Conservation (phyloP, 306 rosid genomes). For the Adenanthera pavonina region DNA sequence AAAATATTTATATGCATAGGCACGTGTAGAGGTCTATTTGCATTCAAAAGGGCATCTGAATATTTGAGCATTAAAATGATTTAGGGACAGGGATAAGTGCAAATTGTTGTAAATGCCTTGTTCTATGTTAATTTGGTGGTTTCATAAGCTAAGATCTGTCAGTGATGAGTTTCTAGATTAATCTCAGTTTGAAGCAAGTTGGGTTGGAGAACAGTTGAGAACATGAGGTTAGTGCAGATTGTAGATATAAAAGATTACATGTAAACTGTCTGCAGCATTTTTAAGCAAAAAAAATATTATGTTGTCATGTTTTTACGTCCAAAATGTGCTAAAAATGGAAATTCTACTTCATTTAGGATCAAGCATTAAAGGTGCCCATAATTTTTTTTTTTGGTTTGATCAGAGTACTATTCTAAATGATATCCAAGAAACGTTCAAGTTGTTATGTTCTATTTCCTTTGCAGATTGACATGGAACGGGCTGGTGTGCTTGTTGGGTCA, state of each 20-base stretch:
- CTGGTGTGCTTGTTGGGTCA: slow-evolving; percentile 76
- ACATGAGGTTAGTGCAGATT: neutral
- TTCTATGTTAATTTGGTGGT: neutral
- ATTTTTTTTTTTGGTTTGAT: neutral
- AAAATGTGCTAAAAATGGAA: neutral
- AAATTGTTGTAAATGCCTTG: neutral
- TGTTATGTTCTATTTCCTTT: neutral
- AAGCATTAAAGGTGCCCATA: neutral
- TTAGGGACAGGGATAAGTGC: neutral
- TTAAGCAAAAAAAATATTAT: neutral
- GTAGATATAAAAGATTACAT: neutral
- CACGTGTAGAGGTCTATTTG: neutral
- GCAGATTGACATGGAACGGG: slow-evolving; percentile 8
- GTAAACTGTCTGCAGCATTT: neutral
- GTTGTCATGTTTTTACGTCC: neutral
- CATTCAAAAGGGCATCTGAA: neutral
- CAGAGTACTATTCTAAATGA: neutral
- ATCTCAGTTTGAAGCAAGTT: neutral
- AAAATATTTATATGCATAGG: neutral
- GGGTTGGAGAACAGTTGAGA: neutral
- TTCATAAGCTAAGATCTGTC: neutral
- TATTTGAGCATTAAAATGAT: neutral
- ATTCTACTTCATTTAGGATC: neutral
- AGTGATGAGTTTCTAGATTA: neutral
- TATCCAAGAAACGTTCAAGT: neutral